Evolutionary conservation across 768 basidiomycete species (phyloP), one percentile per base, ranked within the genome.

Genomic region (Suillus weaverae): DNA sequence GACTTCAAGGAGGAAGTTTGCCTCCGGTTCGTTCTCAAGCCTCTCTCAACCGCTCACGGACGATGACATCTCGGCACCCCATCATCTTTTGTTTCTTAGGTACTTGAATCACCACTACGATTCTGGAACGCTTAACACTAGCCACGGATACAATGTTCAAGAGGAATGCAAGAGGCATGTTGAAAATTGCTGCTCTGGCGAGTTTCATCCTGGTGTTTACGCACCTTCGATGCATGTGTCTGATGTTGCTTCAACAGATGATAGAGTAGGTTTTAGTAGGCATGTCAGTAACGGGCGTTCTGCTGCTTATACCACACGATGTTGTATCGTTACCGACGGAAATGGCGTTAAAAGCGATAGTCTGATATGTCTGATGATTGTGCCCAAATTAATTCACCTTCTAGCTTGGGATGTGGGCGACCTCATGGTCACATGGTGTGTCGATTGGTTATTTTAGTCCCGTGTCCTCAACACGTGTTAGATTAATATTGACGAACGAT

Each of bases 1-100:
- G 89, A 94, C 41, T 94, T 91, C 74, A 87, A 86, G 69, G 89
- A 92, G 73, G 92, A 94, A 73, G 74, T 84, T 0, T 94, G 92
- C 72, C 77, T 87, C 62, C 83, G 87, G 88, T 88, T 62, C 33
- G 41, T 62, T 62, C 41, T 38, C 38, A 14, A 20, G 30, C 43
- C n/a, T 36, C 53, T 57, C 38, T 3, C 26, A 4, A 57, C 22
- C 64, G 16, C n/a, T n/a, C 26, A 10, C 22, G 5, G 33, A 22
- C 14, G 20, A 13, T 13, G 20, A 43, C 32, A 36, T 59, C 33
- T 30, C 48, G 61, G 60, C 48, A 66, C 44, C 13, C 36, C 36
- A 64, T 54, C 7, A 22, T 39, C 5, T 32, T 7, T 9, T 55
- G 10, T 38, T 18, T 62, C 33, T 35, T 69, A 90, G 91, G 43